Conservation (phyloP, 2,329 filamentous ascomycete genomes). For the Ilyonectria mors-panacis region DNA sequence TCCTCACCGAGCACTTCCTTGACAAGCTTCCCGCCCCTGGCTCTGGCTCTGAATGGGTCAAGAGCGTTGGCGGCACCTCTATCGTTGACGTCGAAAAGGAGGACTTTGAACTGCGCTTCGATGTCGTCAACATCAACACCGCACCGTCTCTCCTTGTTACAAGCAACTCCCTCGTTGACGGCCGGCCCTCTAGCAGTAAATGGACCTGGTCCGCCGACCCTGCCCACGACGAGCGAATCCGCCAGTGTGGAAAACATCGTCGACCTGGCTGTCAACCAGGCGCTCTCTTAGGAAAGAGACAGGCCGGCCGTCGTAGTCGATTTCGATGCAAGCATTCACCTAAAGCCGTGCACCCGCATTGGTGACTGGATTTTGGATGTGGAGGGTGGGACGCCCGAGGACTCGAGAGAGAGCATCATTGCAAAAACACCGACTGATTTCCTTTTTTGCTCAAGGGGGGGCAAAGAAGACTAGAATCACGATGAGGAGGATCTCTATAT, state of each 20-base stretch:
- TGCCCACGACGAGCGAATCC: conserved; percentile 29
- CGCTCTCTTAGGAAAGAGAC: conserved; percentile 35
- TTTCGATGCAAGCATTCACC: background rate
- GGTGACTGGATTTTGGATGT: conserved; percentile 8
- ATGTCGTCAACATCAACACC: conserved; percentile 43
- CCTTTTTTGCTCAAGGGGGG: background rate
- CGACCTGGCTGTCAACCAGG: conserved; percentile 32
- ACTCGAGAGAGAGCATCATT: background rate
- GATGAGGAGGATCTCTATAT: no score
- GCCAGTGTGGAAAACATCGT: conserved; percentile 45
- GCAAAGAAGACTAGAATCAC: background rate
- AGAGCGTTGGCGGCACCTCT: conserved; percentile 51
- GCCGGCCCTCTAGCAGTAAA: conserved; percentile 33
- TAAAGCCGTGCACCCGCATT: background rate
- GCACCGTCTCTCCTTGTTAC: conserved; percentile 41
- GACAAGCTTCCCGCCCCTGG: conserved; percentile 35
- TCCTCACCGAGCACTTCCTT: conserved; percentile 56
- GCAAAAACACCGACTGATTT: background rate
- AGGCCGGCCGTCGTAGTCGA: background rate
- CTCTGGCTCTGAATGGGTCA: conserved; percentile 46
- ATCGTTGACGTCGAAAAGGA: conserved; percentile 50
- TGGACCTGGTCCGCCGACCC: conserved; percentile 52
- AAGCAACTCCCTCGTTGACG: conserved; percentile 36
- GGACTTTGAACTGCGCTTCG: conserved; percentile 51
- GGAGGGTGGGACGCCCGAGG: background rate